Evolutionary conservation across 768 basidiomycete species (phyloP), one percentile per base, ranked within the genome.

Genomic region (Amanita thiersii): DNA sequence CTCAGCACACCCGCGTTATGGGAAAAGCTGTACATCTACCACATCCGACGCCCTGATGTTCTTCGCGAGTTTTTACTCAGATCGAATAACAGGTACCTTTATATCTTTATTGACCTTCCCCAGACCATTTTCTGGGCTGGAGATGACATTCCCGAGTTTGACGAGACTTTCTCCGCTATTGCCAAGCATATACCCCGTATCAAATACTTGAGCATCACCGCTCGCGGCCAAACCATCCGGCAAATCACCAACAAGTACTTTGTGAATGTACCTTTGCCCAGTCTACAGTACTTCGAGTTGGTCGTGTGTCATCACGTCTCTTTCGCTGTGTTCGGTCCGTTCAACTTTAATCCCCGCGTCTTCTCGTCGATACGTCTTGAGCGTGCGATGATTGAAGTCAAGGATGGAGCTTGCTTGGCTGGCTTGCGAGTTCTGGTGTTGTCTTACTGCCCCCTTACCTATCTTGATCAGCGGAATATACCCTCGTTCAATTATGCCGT

Each of bases 1-100:
- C 56, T 68, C 12, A 55, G 55, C 14, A 74, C 73, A 9, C 63
- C 76, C 1, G 59, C 62, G 20, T 53, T 82, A 12, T 80, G 78
- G 75, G 26, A 43, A 6, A 37, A 17, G 5, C 10, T 43, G 34
- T 7, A 37, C 4, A 37, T 43, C 37, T 29, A 37, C 34, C 32
- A 34, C 25, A 6, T 36, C 26, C 34, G 35, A 11, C 34, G 18
- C 6, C 42, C 42, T 3, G 34, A 43, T 10, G 35, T 43, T n/a
- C 42, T 43, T 28, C 24, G 42, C n/a, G n/a, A 34, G 10, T 14
- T 43, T 21, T 32, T 43, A 9, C 12, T 35, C 26, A 43, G 42
- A 35, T 43, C 42, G 34, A 8, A 29, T 14, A 15, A 19, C 7
- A 26, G 42, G 26, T 14, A 8, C 12, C 21, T 43, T 24, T 18